A percentile compares a stretch with the other conserved stretches of the same genome.
These are phyloP conservation scores for Saccharum officinarum DNA, from an alignment of 176 grass and related monocot genomes.

Conservation along the genomic window DNA sequence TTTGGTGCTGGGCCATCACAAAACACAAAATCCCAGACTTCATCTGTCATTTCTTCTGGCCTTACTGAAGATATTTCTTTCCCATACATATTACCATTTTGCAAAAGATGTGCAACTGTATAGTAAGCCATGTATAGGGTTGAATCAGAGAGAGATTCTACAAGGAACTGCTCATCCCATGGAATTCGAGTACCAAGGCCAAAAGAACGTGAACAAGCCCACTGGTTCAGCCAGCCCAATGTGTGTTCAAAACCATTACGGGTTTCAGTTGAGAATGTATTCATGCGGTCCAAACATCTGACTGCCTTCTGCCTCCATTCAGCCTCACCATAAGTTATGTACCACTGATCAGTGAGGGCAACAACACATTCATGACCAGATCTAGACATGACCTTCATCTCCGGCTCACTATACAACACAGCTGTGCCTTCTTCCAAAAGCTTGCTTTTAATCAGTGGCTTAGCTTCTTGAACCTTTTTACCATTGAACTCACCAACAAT, in stretches of 20 bases:
- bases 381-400: constrained; percentile 76
- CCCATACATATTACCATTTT: constrained; percentile 41
- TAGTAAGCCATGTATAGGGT: constrained; percentile 87
- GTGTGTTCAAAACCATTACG: constrained; percentile 73
- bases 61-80: neutral
- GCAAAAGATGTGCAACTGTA: constrained; percentile 63
- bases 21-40: neutral
- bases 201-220: constrained; percentile 83
- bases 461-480: constrained; percentile 72
- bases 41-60: neutral
- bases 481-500: constrained; percentile 64
- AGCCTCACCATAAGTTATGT: constrained; percentile 81
- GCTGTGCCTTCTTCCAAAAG: constrained; percentile 55
- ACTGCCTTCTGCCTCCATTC: constrained; percentile 68
- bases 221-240: constrained; percentile 73
- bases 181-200: constrained; percentile 80
- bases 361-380: constrained; percentile 90
- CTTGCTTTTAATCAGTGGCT: constrained; percentile 66
- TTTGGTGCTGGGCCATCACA: neutral
- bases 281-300: constrained; percentile 66
- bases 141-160: constrained; percentile 86
- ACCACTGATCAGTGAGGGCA: constrained; percentile 81
- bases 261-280: constrained; percentile 58
- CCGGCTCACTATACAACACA: constrained; percentile 72
- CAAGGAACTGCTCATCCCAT: constrained; percentile 76